These are phyloP conservation scores for Aspergillus pseudonomiae DNA, from an alignment of 2,329 filamentous ascomycete species.

Conservation along the genomic window DNA sequence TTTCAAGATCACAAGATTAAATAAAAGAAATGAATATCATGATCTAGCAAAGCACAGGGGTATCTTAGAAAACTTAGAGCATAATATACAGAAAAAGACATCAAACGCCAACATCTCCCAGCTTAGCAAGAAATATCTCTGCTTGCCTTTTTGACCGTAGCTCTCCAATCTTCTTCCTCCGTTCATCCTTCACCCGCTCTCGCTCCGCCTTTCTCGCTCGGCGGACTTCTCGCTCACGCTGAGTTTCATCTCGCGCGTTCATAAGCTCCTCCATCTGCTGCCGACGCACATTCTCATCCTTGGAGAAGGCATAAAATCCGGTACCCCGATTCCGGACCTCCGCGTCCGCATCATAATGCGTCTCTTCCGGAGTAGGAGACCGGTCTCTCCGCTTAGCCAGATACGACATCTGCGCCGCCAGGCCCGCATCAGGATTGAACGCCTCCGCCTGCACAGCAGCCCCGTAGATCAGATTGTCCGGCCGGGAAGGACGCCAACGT, in stretches of 20 bases:
- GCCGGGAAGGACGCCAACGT: slow-evolving; percentile 54
- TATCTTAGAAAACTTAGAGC: slow-evolving; percentile 13
- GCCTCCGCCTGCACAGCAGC: slow-evolving; percentile 82
- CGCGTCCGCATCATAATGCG: slow-evolving; percentile 81
- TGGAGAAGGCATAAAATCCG: slow-evolving; percentile 88
- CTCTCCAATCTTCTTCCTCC: slow-evolving; percentile 53
- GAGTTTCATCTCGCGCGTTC: slow-evolving; percentile 68
- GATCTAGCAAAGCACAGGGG: slow-evolving; percentile 6
- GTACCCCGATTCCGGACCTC: slow-evolving; percentile 88
- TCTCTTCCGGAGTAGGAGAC: slow-evolving; percentile 73
- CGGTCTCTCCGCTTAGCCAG: slow-evolving; percentile 78
- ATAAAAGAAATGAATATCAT: not conserved
- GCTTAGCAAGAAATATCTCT: slow-evolving; percentile 69
- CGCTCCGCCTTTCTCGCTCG: slow-evolving; percentile 62
- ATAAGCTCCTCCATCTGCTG: slow-evolving; percentile 77
- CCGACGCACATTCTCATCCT: slow-evolving; percentile 67
- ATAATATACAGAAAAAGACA: slow-evolving; percentile 5
- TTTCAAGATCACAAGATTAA: not conserved
- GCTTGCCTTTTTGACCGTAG: slow-evolving; percentile 68
- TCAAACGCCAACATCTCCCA: slow-evolving; percentile 41
- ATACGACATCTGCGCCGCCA: slow-evolving; percentile 71
- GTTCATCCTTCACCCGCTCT: slow-evolving; percentile 64
- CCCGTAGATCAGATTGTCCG: slow-evolving; percentile 76
- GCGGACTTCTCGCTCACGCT: slow-evolving; percentile 60
- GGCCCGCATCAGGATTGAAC: slow-evolving; percentile 72